A percentile compares a stretch with the other conserved stretches of the same genome.
Conservation (phyloP, 495 filamentous ascomycete species). For the Penicillium diatomitis region DNA sequence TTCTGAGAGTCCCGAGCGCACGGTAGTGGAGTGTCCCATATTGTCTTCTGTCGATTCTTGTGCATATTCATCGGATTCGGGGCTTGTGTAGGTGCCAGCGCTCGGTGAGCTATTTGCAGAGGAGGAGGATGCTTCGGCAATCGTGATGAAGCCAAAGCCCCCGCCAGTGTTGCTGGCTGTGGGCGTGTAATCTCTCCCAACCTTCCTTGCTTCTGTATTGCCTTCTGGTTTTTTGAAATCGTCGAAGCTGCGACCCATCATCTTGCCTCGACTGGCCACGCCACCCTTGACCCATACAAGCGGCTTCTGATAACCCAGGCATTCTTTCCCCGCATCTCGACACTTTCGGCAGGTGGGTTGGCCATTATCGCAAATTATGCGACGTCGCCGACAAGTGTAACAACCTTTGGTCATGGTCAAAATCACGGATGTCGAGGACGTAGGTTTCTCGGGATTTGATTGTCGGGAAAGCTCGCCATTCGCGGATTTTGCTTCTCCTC, state of each 20-base stretch:
- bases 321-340: constrained; percentile 52
- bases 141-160: constrained; percentile 5
- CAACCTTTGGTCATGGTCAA: constrained; percentile 39
- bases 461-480: constrained; percentile 10
- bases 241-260: constrained; percentile 42
- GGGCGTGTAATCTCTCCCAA: neutral
- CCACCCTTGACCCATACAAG: constrained; percentile 44
- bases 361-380: constrained; percentile 51
- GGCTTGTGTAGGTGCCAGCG: constrained; percentile 11
- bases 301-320: constrained; percentile 51
- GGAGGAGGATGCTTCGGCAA: constrained; percentile 7
- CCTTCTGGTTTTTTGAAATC: constrained; percentile 18
- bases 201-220: neutral
- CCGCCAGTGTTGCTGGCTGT: neutral
- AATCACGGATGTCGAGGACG: constrained; percentile 1
- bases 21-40: too few relatives aligned
- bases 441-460: constrained; percentile 7
- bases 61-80: constrained; percentile 11
- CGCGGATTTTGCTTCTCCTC: constrained; percentile 11
- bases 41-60: constrained; percentile 2
- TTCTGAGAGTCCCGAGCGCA: too few relatives aligned
- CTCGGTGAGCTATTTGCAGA: constrained; percentile 13
- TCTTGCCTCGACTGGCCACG: constrained; percentile 41
- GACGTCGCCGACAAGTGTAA: constrained; percentile 42
- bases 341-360: constrained; percentile 56